phyloP scores from a whole-genome alignment of 805 yeast species.

The Starmerella vaccinii region DNA sequence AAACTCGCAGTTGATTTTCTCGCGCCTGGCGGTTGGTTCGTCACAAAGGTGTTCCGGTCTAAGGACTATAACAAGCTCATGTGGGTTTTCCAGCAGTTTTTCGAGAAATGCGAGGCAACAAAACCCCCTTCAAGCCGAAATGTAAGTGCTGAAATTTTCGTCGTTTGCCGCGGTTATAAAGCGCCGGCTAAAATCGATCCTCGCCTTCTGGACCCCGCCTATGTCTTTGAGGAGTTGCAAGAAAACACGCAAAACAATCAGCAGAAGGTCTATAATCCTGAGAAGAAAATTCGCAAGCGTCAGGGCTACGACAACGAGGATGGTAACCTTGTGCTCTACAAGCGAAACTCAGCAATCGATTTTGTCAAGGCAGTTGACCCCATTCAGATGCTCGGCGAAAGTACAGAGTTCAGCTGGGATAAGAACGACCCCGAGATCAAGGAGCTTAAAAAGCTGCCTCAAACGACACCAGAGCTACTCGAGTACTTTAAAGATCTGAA shows the following conservation, averaged over 20 bases:
- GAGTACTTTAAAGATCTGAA: conserved; percentile 85
- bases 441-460: conserved; percentile 56
- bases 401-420: conserved; percentile 54
- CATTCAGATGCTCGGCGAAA: conserved; percentile 65
- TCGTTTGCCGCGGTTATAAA: conserved; percentile 89
- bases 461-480: conserved; percentile 66
- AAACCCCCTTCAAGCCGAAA: conserved; percentile 98
- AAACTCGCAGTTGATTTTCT: conserved; percentile 90
- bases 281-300: conserved; percentile 78
- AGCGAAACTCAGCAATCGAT: conserved; percentile 63
- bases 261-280: conserved; percentile 91
- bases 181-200: conserved; percentile 96
- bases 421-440: conserved; percentile 62
- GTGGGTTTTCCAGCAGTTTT: conserved; percentile 96
- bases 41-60: conserved; percentile 96
- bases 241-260: conserved; percentile 54
- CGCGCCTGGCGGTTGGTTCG: conserved; percentile 85
- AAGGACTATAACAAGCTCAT: conserved; percentile 92
- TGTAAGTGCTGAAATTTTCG: conserved; percentile 98
- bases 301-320: conserved; percentile 80
- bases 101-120: conserved; percentile 95
- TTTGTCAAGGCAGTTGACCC: conserved; percentile 77
- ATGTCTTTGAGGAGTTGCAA: conserved; percentile 85
- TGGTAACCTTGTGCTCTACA: conserved; percentile 67
- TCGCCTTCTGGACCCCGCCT: conserved; percentile 77